A percentile compares a stretch with the other conserved stretches of the same genome.
These are phyloP conservation scores for Scolecobasidium constrictum DNA, from an alignment of 2,329 filamentous ascomycete species.

Conservation along the genomic window DNA sequence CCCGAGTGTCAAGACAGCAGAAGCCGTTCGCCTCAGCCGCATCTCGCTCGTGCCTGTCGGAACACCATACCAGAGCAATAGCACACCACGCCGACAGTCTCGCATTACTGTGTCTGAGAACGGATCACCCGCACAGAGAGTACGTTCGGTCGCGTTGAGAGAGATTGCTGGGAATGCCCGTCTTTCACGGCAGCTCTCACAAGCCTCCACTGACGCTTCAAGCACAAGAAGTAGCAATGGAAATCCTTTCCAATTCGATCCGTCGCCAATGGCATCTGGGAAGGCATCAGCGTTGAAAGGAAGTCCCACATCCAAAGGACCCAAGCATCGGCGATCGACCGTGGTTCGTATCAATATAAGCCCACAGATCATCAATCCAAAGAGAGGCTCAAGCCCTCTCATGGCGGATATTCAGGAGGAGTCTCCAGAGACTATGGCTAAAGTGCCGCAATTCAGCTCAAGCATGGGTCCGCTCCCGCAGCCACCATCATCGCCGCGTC, in stretches of 20 bases:
- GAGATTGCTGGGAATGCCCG: conserved; percentile 20
- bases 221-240: conserved; percentile 30
- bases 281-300: conserved; percentile 34
- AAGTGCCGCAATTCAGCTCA: too few relatives aligned
- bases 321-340: conserved; percentile 31
- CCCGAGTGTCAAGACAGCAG: conserved; percentile 22
- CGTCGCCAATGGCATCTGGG: conserved; percentile 16
- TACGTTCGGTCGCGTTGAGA: conserved; percentile 14
- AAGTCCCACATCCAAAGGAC: conserved; percentile 32
- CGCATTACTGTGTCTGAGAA: conserved; percentile 24
- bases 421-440: conserved; percentile 13
- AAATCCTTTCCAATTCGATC: conserved; percentile 36
- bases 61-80: too few relatives aligned
- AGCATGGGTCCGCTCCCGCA: too few relatives aligned
- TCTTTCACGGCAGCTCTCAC: conserved; percentile 28
- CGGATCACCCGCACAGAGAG: conserved; percentile 29
- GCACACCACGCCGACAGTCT: conserved; percentile 24
- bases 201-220: conserved; percentile 20
- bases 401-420: conserved; percentile 30
- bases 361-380: conserved; percentile 31
- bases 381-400: conserved; percentile 23
- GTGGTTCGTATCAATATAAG: conserved; percentile 34
- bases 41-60: conserved; percentile 21
- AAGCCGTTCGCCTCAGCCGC: conserved; percentile 23
- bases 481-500: conserved; percentile 12